Conservation (phyloP, 2,329 filamentous ascomycete genomes). For the Aspergillus spinulosporus region DNA sequence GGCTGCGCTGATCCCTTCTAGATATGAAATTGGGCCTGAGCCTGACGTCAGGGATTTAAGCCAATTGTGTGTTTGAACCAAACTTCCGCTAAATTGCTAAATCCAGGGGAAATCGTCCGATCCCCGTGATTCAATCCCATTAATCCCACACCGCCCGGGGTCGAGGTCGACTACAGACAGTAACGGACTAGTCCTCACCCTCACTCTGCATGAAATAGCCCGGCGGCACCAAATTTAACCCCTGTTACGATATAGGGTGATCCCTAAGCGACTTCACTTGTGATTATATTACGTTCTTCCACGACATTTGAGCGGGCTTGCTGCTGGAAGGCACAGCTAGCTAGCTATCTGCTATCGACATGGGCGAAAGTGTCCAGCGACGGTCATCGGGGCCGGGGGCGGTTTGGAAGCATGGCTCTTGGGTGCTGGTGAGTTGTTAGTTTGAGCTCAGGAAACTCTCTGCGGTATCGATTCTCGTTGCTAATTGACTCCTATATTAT, state of each 20-base stretch:
- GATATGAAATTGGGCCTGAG: not conserved
- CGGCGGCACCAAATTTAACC: not conserved
- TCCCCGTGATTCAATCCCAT: not conserved
- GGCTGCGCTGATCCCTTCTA: not conserved
- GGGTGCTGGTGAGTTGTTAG: slow-evolving; percentile 42
- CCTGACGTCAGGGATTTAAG: slow-evolving; percentile 4
- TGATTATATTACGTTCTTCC: not conserved
- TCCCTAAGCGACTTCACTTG: not conserved
- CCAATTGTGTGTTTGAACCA: not conserved
- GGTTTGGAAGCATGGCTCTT: slow-evolving; percentile 36
- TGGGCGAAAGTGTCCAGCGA: slow-evolving; percentile 37
- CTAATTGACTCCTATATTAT: not conserved
- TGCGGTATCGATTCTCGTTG: not conserved
- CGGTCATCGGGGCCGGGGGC: slow-evolving; percentile 36
- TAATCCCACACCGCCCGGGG: slow-evolving; percentile 7
- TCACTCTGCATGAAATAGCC: slow-evolving; percentile 21
- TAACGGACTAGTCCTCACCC: slow-evolving; percentile 1
- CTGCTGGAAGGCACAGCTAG: slow-evolving; percentile 16
- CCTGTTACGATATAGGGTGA: slow-evolving; percentile 1
- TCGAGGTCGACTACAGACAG: not conserved
- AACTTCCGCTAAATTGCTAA: not conserved
- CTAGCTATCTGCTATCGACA: slow-evolving; percentile 18
- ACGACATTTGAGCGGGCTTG: not conserved
- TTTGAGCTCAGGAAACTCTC: not conserved
- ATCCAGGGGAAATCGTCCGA: slow-evolving; percentile 6